Percentiles rank a stretch among this genome's conserved stretches.
Evolutionary conservation across 2,329 filamentous ascomycete genomes (phyloP).

Genomic region (Leptoxyphium fumago): DNA sequence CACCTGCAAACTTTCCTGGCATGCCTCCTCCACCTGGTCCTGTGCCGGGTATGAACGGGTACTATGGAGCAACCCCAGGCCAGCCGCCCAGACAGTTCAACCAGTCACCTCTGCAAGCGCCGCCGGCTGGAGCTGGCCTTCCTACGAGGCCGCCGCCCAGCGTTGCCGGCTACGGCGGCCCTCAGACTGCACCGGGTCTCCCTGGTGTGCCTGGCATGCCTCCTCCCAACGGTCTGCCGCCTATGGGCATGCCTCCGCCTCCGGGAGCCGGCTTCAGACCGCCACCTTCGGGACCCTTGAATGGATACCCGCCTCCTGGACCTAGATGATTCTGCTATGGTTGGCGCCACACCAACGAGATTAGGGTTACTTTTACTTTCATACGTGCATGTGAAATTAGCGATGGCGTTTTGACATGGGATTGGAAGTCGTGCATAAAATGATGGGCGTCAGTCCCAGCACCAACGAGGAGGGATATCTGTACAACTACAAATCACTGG

Average conservation of each 20-base stretch:
- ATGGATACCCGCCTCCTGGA: background rate
- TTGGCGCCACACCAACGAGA: too few relatives aligned
- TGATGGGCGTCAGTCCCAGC: too few relatives aligned
- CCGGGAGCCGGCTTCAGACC: constrained; percentile 32
- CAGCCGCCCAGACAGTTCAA: constrained; percentile 16
- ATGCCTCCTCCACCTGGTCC: background rate
- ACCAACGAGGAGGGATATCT: too few relatives aligned
- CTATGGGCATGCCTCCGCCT: constrained; percentile 32
- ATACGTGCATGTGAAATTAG: too few relatives aligned
- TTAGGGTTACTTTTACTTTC: too few relatives aligned
- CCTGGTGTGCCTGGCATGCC: constrained; percentile 22
- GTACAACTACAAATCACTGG: too few relatives aligned
- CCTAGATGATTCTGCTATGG: too few relatives aligned
- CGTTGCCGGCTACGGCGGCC: constrained; percentile 54
- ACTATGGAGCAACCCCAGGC: background rate
- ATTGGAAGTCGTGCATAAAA: too few relatives aligned
- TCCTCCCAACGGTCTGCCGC: constrained; percentile 25
- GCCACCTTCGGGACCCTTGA: constrained; percentile 4
- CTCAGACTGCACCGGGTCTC: constrained; percentile 34
- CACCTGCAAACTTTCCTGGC: background rate
- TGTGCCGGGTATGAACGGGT: background rate
- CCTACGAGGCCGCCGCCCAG: constrained; percentile 57
- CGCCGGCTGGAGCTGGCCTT: constrained; percentile 43
- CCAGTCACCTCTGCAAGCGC: constrained; percentile 41
- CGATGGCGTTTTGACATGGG: too few relatives aligned